These are phyloP conservation scores for Myxozyma melibiosi DNA, from an alignment of 805 yeast species.

Conservation along the genomic window DNA sequence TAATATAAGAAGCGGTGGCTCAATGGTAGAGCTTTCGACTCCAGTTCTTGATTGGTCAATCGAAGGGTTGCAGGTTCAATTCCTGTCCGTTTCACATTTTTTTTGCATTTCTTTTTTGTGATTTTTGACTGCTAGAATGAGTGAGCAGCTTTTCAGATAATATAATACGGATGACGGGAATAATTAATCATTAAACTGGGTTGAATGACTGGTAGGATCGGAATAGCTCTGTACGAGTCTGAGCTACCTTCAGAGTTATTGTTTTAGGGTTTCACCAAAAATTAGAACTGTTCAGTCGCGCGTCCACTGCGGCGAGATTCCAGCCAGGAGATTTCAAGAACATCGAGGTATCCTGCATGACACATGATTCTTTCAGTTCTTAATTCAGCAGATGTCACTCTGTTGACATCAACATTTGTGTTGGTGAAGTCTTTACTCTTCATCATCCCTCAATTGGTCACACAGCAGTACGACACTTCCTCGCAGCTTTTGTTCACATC, in stretches of 20 bases:
- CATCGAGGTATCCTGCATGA: neutral
- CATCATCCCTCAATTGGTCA: constrained; percentile 45
- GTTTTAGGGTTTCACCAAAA: too few relatives aligned
- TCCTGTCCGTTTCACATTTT: constrained; percentile 76
- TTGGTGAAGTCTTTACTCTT: constrained; percentile 45
- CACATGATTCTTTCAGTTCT: neutral
- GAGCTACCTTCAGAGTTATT: too few relatives aligned
- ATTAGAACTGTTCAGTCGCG: too few relatives aligned
- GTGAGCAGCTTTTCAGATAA: too few relatives aligned
- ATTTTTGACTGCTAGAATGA: too few relatives aligned
- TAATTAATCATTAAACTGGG: too few relatives aligned
- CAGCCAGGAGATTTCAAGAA: too few relatives aligned
- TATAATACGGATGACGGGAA: too few relatives aligned
- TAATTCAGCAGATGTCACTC: neutral
- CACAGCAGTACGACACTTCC: constrained; percentile 55
- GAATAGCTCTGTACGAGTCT: too few relatives aligned
- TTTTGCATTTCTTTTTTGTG: constrained; percentile 22
- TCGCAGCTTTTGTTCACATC: constrained; percentile 45
- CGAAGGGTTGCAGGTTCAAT: constrained; percentile 87
- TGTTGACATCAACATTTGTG: constrained; percentile 25
- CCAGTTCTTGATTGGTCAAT: constrained; percentile 53
- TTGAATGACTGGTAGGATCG: too few relatives aligned
- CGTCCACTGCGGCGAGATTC: too few relatives aligned
- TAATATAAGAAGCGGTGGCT: constrained; percentile 80
- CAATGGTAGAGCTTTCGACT: constrained; percentile 81